phyloP scores from a whole-genome alignment of 106 monocot genomes.

The Platanthera guangdongensis region DNA sequence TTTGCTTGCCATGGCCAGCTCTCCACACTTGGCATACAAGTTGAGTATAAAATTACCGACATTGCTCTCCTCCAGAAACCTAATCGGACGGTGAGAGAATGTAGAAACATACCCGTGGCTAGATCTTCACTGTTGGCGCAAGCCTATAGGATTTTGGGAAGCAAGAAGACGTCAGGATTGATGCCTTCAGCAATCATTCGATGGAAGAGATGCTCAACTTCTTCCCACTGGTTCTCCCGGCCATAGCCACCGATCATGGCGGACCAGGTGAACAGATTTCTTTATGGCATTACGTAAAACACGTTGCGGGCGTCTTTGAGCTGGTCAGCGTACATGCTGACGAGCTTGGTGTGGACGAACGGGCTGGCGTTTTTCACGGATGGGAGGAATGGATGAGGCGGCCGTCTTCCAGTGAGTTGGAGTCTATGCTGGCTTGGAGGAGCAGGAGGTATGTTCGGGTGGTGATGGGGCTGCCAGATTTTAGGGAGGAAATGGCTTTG shows the following conservation, averaged over 20 bases:
- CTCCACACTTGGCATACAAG: constrained; percentile 79
- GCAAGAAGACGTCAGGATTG: constrained; percentile 54
- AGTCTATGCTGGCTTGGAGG: constrained; percentile 73
- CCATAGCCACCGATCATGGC: constrained; percentile 64
- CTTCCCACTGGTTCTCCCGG: constrained; percentile 51
- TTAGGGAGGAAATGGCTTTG: constrained; percentile 49
- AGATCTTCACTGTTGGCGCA: constrained; percentile 43
- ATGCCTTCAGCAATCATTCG: constrained; percentile 56
- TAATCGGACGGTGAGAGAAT: constrained; percentile 46
- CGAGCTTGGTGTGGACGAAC: constrained; percentile 61
- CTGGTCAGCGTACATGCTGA: constrained; percentile 81
- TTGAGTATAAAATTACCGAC: constrained; percentile 62
- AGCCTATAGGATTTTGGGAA: constrained; percentile 72
- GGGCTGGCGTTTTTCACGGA: constrained; percentile 23
- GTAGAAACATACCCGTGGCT: constrained; percentile 44
- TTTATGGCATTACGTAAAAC: constrained; percentile 57
- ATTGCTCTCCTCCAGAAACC: constrained; percentile 39
- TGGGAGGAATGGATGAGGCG: constrained; percentile 39
- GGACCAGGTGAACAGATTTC: constrained; percentile 68
- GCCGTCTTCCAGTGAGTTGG: constrained; percentile 46
- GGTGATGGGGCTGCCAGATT: constrained; percentile 22
- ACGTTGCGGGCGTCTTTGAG: constrained; percentile 62
- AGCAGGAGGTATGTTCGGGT: constrained; percentile 47
- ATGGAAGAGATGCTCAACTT: constrained; percentile 46
- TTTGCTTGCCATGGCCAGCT: constrained; percentile 31